Evolutionary conservation across 1,284 basidiomycete species (phyloP), one percentile per base, ranked within the genome.

Genomic region (Mycena sp.): DNA sequence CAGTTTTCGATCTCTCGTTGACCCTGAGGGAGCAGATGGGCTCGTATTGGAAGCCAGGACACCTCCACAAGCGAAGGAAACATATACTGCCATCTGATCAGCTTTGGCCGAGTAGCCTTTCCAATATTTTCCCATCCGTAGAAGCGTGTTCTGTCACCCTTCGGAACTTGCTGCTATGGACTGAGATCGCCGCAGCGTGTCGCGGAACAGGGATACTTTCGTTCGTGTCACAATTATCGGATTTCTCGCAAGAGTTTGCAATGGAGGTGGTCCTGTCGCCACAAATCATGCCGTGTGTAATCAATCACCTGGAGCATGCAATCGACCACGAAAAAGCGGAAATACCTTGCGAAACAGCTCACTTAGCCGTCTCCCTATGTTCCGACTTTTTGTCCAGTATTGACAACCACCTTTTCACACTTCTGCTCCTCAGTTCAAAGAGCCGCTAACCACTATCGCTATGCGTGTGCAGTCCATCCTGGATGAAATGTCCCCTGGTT

Each of bases 141-240:
- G 19, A 26, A n/a, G 30, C 29, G n/a, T 6, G 44, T n/a, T 40
- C 11, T 2, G 30, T 51, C 23, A 52, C 41, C 1, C 25, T 58
- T 21, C 40, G 52, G 25, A 58, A 51, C 32, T 49, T 58, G 9
- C 49, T 52, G n/a, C 30, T 40, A 6, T 58, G 49, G 57, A 58
- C 48, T 11, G n/a, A n/a, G n/a, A n/a, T n/a, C n/a, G 48, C 40
- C 11, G 30, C 44, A 10, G 48, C 46, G 3, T 41, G 29, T 6
- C 30, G 57, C 32, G 57, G 57, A 40, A 45, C 40, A 29, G 49
- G 57, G 9, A 17, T 58, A 29, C 52, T 58, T 32, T 49, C 52
- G 30, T 49, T 58, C 23, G 17, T 58, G 12, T 51, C 49, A 41
- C 48, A 41, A 17, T 30, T 58, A 17, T 35, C 57, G n/a, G 57